Base-by-base conservation (phyloP, 1,284 basidiomycete genomes). In the Mycena citricolor region DNA sequence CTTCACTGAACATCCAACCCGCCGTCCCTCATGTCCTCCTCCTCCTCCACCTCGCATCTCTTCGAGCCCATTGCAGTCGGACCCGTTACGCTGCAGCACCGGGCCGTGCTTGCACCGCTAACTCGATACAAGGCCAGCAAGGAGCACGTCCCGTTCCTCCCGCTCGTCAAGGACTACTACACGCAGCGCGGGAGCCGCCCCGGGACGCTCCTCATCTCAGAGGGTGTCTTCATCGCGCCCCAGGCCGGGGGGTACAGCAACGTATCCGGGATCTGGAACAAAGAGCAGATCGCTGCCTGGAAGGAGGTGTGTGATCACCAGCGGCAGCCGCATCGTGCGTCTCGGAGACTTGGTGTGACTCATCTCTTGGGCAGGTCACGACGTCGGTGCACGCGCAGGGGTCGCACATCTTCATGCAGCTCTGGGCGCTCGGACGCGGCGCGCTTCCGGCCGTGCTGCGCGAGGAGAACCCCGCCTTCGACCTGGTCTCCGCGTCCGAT, bases 81-180 rank as follows among this genome's bases (percentile, higher is more conserved):
- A n/a, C 47, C 57, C 10, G 30, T 69, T 39, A 51, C 54, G 8
- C 66, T 79, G 30, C 42, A 61, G 33, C 71, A 77, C 49, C 67
- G 76, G 10, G 57, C 78, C 29, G 73, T 71, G 5, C 58, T 78
- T 35, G 73, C 74, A 2, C 76, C 76, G 3, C 55, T 77, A 42
- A 78, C 77, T 6, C 47, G 61, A 17, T 53, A 35, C 32, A 34
- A 40, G 10, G 44, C 52, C 14, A 45, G 43, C 28, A 14, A 44
- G 43, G 19, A 44, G 41, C 38, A 37, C 16, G 44, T 45, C 35
- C 34, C 48, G 6, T 8, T 57, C 49, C 39, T 45, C n/a, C 48
- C 48, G 10, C 29, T 42, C 13, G 44, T 50, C 5, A 24, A 33
- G n/a, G 44, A 50, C 8, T 50, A 46, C 19, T 50, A 50, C 35